These are phyloP conservation scores for Dothideomycetes sp. DNA, from an alignment of 2,329 filamentous ascomycete genomes.

Conservation along the genomic window DNA sequence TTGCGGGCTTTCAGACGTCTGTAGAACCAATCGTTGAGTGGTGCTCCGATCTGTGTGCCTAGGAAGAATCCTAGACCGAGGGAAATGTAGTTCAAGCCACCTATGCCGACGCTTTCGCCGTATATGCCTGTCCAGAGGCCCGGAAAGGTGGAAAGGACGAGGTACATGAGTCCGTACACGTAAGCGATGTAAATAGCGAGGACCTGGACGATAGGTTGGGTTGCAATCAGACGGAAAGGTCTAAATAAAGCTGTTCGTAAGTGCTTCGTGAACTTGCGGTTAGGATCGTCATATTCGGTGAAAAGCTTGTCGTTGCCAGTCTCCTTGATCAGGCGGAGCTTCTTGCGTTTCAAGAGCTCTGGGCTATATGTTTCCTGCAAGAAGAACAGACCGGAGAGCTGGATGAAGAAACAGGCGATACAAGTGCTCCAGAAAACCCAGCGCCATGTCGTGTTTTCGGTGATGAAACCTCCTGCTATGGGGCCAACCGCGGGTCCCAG, in stretches of 20 bases:
- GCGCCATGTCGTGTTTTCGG: slow-evolving; percentile 45
- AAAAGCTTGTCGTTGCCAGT: slow-evolving; percentile 53
- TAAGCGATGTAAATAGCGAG: slow-evolving; percentile 31
- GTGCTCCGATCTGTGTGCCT: slow-evolving; percentile 34
- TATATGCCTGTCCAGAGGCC: slow-evolving; percentile 25
- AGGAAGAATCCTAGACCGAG: slow-evolving; percentile 45
- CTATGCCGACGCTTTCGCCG: slow-evolving; percentile 21
- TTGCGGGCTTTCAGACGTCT: slow-evolving; percentile 28
- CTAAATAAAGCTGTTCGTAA: slow-evolving; percentile 26
- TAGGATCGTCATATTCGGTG: slow-evolving; percentile 37
- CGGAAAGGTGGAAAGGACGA: slow-evolving; percentile 29
- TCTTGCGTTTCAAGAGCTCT: slow-evolving; percentile 51
- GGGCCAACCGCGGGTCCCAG: slow-evolving; percentile 21
- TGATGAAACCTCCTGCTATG: slow-evolving; percentile 27
- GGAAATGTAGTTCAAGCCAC: slow-evolving; percentile 35
- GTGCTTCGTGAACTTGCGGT: slow-evolving; percentile 25
- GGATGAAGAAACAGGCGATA: slow-evolving; percentile 53
- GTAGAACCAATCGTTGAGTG: slow-evolving; percentile 30
- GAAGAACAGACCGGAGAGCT: slow-evolving; percentile 52
- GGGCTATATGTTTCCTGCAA: slow-evolving; percentile 59
- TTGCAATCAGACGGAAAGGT: slow-evolving; percentile 28
- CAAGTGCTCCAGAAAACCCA: slow-evolving; percentile 65
- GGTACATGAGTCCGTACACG: slow-evolving; percentile 32
- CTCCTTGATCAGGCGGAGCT: slow-evolving; percentile 46
- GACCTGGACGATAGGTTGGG: slow-evolving; percentile 30